Evolutionary conservation across 441 rosid genomes (phyloP).

Genomic region (Bocquillonia castaneifolia): DNA sequence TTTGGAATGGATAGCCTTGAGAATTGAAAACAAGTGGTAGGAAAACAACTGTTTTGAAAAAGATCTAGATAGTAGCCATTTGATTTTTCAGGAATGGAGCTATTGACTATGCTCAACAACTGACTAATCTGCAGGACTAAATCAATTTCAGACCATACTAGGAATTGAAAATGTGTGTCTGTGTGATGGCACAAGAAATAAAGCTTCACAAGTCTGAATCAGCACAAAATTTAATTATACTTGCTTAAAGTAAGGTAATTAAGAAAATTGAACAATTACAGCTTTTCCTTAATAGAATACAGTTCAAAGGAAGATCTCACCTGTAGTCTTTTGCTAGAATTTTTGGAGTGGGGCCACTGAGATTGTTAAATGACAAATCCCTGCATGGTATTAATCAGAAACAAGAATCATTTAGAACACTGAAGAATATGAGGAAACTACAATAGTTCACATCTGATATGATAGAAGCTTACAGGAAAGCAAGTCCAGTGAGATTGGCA

Average conservation of each 20-base stretch:
- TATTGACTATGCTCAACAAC: background rate
- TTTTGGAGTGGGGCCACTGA: constrained; percentile 84
- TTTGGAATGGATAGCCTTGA: too few species aligned
- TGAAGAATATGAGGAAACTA: too few species aligned
- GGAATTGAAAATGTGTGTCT: background rate
- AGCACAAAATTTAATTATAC: background rate
- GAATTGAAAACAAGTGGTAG: background rate
- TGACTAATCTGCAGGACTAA: background rate
- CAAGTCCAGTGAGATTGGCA: constrained; percentile 81
- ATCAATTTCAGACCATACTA: background rate
- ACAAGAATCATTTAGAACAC: constrained; percentile 2
- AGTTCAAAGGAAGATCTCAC: constrained; percentile 30
- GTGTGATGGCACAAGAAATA: background rate
- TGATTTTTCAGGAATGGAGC: background rate
- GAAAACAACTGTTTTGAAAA: too few species aligned
- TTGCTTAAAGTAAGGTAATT: background rate
- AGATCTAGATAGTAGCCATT: too few species aligned
- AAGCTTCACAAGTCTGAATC: background rate
- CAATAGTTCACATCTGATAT: constrained; percentile 1
- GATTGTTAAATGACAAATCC: constrained; percentile 89
- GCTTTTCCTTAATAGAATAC: constrained; percentile 2
- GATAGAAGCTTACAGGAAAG: constrained; percentile 58
- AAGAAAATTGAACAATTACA: constrained; percentile 7
- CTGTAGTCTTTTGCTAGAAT: constrained; percentile 80
- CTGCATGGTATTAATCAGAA: constrained; percentile 30